phyloP scores from a whole-genome alignment of 371 early-diverging fungal species.

The Blakeslea trispora region DNA sequence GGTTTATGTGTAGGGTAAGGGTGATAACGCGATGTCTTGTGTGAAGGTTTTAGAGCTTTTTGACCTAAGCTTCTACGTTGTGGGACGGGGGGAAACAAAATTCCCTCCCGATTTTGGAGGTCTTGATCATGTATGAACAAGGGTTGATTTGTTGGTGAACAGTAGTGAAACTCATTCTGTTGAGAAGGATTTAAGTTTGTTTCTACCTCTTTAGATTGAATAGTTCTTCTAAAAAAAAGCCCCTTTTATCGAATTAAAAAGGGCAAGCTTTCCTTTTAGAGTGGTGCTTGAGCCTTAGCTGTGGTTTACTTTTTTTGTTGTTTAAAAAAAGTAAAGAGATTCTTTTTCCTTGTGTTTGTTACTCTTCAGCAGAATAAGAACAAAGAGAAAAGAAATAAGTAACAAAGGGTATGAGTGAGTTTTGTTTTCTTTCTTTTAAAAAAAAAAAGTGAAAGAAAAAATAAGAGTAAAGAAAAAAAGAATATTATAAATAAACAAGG shows the following conservation, averaged over 20 bases:
- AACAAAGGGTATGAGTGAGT: not conserved
- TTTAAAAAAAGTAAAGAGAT: no score
- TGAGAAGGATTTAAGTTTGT: constrained; percentile 8
- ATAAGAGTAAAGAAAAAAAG: no score
- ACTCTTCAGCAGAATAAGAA: no score
- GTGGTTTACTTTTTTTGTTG: not conserved
- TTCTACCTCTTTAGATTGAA: constrained; percentile 17
- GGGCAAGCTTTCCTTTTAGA: constrained; percentile 6
- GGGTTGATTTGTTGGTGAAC: constrained; percentile 10
- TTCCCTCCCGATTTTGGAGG: not conserved
- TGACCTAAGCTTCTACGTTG: not conserved
- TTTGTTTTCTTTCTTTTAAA: not conserved
- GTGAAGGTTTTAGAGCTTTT: not conserved
- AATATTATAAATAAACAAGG: no score
- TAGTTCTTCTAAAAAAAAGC: constrained; percentile 9
- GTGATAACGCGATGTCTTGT: constrained; percentile 11
- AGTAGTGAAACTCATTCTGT: constrained; percentile 1
- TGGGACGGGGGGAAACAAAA: not conserved
- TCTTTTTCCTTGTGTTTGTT: no score
- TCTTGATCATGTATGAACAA: constrained; percentile 1
- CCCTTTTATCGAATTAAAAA: constrained; percentile 13
- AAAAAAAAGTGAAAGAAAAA: not conserved
- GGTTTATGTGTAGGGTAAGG: constrained; percentile 11
- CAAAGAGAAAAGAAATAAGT: not conserved
- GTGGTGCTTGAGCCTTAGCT: not conserved